These are phyloP conservation scores for Daldinia caldariorum DNA, from an alignment of 495 filamentous ascomycete species.

Conservation along the genomic window DNA sequence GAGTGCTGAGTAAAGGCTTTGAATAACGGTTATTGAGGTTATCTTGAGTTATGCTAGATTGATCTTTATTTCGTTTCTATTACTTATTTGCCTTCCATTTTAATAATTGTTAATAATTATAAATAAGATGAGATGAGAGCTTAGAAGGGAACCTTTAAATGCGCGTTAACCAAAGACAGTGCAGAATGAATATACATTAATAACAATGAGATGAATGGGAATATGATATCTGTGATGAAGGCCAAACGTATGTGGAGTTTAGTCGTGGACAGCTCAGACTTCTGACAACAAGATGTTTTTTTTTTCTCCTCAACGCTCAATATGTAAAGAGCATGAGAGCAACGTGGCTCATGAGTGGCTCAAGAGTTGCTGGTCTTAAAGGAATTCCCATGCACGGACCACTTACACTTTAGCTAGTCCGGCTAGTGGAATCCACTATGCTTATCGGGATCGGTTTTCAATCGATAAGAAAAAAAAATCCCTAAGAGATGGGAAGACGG, in stretches of 20 bases:
- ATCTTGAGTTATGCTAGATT: background rate
- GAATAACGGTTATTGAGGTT: background rate
- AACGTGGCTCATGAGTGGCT: too few relatives aligned
- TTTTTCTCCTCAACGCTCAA: too few relatives aligned
- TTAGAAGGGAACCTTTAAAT: too few relatives aligned
- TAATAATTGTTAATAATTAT: too few relatives aligned
- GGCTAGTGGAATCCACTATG: background rate
- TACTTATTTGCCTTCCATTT: too few relatives aligned
- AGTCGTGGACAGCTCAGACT: background rate
- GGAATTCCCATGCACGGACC: background rate
- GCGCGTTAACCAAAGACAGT: too few relatives aligned
- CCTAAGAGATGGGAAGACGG: slow-evolving; percentile 1
- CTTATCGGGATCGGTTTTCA: slow-evolving; percentile 25
- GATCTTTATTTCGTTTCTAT: background rate
- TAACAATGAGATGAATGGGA: background rate
- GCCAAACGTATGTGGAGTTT: background rate
- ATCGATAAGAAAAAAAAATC: slow-evolving; percentile 44
- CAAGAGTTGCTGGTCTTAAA: background rate
- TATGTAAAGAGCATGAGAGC: too few relatives aligned
- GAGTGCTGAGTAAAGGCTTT: background rate
- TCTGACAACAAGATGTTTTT: too few relatives aligned
- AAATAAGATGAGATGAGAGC: background rate
- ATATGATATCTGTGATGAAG: background rate
- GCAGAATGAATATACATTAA: background rate
- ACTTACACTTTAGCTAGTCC: background rate